These are phyloP conservation scores for Podila minutissima DNA, from an alignment of 192 early-diverging fungal genomes.

Conservation along the genomic window DNA sequence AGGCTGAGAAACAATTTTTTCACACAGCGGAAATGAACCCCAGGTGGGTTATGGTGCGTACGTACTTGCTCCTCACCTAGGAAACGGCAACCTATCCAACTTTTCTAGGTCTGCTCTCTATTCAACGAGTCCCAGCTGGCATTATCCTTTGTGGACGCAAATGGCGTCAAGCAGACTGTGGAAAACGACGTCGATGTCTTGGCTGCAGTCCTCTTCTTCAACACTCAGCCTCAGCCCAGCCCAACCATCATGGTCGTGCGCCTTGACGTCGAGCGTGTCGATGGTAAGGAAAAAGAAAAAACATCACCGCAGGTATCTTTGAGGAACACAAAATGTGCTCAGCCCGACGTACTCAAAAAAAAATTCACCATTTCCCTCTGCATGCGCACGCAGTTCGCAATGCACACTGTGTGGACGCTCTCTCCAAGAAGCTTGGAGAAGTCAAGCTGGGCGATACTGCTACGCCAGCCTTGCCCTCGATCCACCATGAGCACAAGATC, in stretches of 20 bases:
- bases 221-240: constrained; percentile 11
- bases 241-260: constrained; percentile 31
- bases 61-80: not conserved
- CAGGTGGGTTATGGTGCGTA: not conserved
- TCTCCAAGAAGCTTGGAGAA: no score
- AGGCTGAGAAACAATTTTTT: no score
- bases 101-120: constrained; percentile 21
- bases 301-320: not conserved
- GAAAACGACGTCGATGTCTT: constrained; percentile 27
- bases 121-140: constrained; percentile 32
- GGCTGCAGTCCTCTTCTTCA: constrained; percentile 20
- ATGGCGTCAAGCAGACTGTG: constrained; percentile 13
- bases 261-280: constrained; percentile 24
- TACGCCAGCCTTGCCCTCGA: no score
- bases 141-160: constrained; percentile 23
- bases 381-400: no score
- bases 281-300: not conserved
- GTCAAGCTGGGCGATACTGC: no score
- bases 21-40: not conserved
- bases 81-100: no score
- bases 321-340: no score
- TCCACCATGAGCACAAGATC: no score
- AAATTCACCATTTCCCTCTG: no score
- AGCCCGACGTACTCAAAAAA: no score
- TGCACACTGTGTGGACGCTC: no score